Evolutionary conservation across 2,329 filamentous ascomycete species (phyloP).

Genomic region (Hirsutella rhossiliensis): DNA sequence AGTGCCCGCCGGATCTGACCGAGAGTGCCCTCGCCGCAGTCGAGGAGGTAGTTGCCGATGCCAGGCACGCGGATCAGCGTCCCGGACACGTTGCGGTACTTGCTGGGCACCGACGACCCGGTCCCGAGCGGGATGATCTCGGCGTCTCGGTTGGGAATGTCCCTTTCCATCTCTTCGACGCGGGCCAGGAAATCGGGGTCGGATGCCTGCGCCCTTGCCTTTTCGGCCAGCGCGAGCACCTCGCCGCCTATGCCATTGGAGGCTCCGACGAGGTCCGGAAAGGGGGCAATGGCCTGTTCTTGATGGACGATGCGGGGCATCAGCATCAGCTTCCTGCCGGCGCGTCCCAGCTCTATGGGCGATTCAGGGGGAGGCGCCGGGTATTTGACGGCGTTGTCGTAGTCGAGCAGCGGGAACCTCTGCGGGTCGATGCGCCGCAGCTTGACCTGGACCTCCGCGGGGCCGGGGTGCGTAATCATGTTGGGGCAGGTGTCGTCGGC

Average conservation of each 20-base stretch:
- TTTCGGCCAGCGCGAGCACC: conserved; percentile 40
- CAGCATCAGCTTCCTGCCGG: conserved; percentile 32
- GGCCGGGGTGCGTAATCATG: conserved; percentile 56
- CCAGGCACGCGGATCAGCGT: conserved; percentile 77
- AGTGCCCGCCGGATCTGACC: conserved; percentile 75
- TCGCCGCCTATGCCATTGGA: conserved; percentile 23
- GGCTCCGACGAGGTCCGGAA: conserved; percentile 33
- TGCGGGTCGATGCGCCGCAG: conserved; percentile 61
- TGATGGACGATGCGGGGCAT: conserved; percentile 34
- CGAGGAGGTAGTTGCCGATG: conserved; percentile 78
- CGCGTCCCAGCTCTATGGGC: conserved; percentile 25
- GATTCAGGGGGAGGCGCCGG: conserved; percentile 11
- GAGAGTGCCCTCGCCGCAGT: conserved; percentile 85
- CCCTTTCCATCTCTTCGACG: conserved; percentile 42
- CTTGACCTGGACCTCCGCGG: conserved; percentile 53
- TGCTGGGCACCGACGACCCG: conserved; percentile 79
- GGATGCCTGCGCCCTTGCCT: conserved; percentile 28
- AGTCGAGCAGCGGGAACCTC: conserved; percentile 59
- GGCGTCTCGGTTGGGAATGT: conserved; percentile 60
- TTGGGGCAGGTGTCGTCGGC: conserved; percentile 66
- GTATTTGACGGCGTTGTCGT: conserved; percentile 36
- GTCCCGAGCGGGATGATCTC: conserved; percentile 85
- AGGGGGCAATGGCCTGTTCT: conserved; percentile 31
- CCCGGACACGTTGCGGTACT: conserved; percentile 88
- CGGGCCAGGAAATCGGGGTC: conserved; percentile 32